Base-by-base conservation (phyloP, 331 rosid genomes). In the Spiraea crenata region DNA sequence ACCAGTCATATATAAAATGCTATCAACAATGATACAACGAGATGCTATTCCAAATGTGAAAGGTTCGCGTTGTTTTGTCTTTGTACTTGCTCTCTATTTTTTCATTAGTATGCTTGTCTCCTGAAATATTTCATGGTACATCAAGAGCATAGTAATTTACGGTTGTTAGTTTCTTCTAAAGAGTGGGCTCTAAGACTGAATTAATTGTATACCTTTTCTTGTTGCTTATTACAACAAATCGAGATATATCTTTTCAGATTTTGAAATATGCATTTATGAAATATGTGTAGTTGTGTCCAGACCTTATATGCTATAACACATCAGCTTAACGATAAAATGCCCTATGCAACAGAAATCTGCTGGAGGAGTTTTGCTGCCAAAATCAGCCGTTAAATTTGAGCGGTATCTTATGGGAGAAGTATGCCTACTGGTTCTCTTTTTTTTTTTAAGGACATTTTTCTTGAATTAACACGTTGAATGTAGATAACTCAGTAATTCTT, bases 351-450 rank as follows among this genome's bases (percentile, higher is more conserved):
- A 95, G 99, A 85, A 77, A 95, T 85, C 99, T 61, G 70, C 87
- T 45, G 97, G 96, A 56, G 99, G 98, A 79, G 84, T 95, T 76
- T 67, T 91, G 78, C 74, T 95, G 79, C 97, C 98, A 71, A 91
- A 81, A 51, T 83, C 99, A 47, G 97, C 96, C 2, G 99, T 95
- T 63, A 95, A 95, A 73, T 95, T 83, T 57, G 99, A 95, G 85
- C 93, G 88, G 37, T 89, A 95, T 80, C 96, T 95, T 2, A 54
- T 81, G 61, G 99, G 99, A 73, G 97, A 91, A 79, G 99, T 95
- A 63, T 77, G 19, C 69, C 38, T n/a, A 37, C 37, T 19, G 9
- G 31, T 14, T 9, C 40, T 10, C 17, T 65, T 15, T 72, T 61
- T 11, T 57, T 70, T 72, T 61, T 11, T 57, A 65, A 35, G 9